These are phyloP conservation scores for Elongisporangium senticosum DNA, from an alignment of 352 stramenopile species.

Conservation along the genomic window DNA sequence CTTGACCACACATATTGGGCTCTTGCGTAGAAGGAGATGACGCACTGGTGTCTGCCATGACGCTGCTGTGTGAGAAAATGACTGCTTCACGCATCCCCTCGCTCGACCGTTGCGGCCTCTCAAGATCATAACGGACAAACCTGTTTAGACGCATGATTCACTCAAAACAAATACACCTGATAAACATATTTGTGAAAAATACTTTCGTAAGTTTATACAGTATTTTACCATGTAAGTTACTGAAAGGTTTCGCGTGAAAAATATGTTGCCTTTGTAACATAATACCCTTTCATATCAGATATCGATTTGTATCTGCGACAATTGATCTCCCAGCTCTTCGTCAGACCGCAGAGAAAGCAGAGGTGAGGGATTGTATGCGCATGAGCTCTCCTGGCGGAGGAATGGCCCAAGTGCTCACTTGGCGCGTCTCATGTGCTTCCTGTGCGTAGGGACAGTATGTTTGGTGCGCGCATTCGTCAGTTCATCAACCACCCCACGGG, in stretches of 20 bases:
- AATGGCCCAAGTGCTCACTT: not conserved
- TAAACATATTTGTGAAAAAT: too few species aligned
- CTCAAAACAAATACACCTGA: too few species aligned
- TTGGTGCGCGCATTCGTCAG: conserved; percentile 41
- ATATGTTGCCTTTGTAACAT: not conserved
- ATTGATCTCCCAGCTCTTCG: not conserved
- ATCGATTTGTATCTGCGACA: not conserved
- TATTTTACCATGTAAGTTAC: not conserved
- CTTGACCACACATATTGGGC: not conserved
- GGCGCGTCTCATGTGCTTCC: not conserved
- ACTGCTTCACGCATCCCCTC: not conserved
- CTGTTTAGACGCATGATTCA: not conserved
- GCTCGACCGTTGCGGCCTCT: not conserved
- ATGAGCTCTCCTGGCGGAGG: not conserved
- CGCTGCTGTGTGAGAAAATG: not conserved
- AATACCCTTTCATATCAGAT: not conserved
- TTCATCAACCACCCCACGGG: conserved; percentile 81
- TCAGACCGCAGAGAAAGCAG: not conserved
- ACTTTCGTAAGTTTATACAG: too few species aligned
- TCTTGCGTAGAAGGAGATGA: not conserved
- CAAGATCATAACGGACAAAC: not conserved
- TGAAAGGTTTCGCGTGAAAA: not conserved
- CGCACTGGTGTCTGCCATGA: not conserved
- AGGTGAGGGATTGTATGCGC: not conserved
- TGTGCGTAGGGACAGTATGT: conserved; percentile 10